Conservation (phyloP, 305 asterid genomes). For the Petunia hybrid region DNA sequence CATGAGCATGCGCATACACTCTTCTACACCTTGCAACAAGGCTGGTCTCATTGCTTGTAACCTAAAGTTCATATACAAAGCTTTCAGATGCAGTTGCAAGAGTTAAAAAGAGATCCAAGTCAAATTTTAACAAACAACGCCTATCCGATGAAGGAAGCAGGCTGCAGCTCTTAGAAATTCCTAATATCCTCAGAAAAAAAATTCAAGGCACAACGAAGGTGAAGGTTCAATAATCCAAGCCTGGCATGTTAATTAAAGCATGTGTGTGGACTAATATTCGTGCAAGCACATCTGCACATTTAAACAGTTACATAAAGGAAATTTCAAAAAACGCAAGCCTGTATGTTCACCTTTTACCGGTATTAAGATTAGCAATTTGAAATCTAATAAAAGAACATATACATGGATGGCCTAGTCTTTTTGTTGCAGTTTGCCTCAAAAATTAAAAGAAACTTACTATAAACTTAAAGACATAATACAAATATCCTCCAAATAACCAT, state of each 20-base stretch:
- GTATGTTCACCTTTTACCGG: background rate
- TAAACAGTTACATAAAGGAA: background rate
- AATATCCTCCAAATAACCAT: background rate
- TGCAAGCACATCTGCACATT: background rate
- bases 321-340: background rate
- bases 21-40: constrained; percentile 96
- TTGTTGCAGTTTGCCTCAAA: background rate
- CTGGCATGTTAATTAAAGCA: background rate
- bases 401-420: constrained; percentile 15
- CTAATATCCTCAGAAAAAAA: background rate
- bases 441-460: background rate
- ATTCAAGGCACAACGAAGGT: background rate
- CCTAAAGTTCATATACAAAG: constrained; percentile 55
- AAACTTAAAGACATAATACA: background rate
- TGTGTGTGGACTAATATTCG: background rate
- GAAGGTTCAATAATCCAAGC: constrained; percentile 22
- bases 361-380: background rate
- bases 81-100: constrained; percentile 30
- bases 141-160: background rate
- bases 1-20: constrained; percentile 98
- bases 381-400: background rate
- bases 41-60: constrained; percentile 85
- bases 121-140: constrained; percentile 15
- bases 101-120: constrained; percentile 1
- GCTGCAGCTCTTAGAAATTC: background rate